Conservation (phyloP, 2,329 filamentous ascomycete species). For the Colletotrichum kahawae region DNA sequence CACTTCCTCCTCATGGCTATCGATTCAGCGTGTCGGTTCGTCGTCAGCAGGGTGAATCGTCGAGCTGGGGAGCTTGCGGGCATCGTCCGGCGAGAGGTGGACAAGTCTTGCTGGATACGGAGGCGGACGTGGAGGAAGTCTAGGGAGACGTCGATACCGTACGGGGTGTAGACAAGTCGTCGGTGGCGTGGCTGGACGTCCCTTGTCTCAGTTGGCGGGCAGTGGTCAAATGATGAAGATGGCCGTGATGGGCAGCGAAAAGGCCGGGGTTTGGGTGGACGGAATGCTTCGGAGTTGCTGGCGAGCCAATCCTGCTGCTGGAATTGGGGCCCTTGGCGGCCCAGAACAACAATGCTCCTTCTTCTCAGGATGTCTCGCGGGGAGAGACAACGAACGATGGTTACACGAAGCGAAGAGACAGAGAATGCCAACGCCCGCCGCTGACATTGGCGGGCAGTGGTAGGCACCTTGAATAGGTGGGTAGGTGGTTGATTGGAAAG, state of each 20-base stretch:
- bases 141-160: background rate
- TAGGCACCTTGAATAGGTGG: too few species aligned
- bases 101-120: background rate
- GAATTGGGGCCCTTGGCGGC: background rate
- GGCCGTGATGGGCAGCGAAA: background rate
- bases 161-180: background rate
- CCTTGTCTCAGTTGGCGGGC: background rate
- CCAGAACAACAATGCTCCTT: background rate
- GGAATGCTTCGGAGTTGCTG: background rate
- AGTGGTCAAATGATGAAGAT: background rate
- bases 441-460: background rate
- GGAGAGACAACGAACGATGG: conserved; percentile 7
- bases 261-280: background rate
- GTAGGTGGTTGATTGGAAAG: background rate
- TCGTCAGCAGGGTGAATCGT: background rate
- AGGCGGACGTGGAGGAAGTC: background rate
- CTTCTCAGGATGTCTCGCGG: background rate
- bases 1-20: background rate
- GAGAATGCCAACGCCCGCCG: background rate
- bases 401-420: conserved; percentile 8
- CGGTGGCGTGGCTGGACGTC: background rate
- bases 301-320: background rate
- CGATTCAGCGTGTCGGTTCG: background rate
- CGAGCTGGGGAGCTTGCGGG: background rate
- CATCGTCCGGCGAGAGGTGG: background rate